A percentile compares a stretch with the other conserved stretches of the same genome.
phyloP scores from a whole-genome alignment of 208 protist genomes.

The Acanthamoeba polyphaga region DNA sequence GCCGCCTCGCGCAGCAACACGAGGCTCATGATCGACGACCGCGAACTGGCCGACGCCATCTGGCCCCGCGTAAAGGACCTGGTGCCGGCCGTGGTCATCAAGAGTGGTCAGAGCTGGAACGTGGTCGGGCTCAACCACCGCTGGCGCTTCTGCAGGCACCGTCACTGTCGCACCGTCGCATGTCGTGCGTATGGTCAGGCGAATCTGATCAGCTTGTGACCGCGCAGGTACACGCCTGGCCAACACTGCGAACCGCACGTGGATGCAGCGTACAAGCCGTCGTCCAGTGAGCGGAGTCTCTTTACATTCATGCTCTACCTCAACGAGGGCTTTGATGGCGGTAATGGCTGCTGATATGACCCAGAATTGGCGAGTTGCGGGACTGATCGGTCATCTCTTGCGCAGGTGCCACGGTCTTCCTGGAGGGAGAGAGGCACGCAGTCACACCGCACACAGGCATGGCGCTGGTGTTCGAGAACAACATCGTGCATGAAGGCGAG shows the following conservation, averaged over 20 bases:
- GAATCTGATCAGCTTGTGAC: not conserved
- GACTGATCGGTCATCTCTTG: not conserved
- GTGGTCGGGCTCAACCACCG: slow-evolving; percentile 10
- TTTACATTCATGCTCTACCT: slow-evolving; percentile 55
- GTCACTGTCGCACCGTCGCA: not conserved
- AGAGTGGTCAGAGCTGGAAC: not conserved
- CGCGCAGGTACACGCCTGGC: not conserved
- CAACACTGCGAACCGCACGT: slow-evolving; percentile 42
- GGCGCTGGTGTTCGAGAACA: slow-evolving; percentile 18
- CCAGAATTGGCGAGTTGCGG: no score
- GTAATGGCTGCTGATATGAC: no score
- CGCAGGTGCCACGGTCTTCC: slow-evolving; percentile 8
- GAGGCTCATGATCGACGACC: not conserved
- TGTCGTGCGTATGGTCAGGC: not conserved
- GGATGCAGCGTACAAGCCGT: not conserved
- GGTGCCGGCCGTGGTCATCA: not conserved
- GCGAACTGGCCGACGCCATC: not conserved
- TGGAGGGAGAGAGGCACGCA: not conserved
- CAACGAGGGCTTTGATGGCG: slow-evolving; percentile 22
- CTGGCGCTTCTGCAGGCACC: not conserved
- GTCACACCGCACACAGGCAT: not conserved
- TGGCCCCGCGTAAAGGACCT: not conserved
- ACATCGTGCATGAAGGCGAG: not conserved
- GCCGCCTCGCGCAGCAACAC: not conserved
- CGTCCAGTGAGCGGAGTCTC: not conserved